Base-by-base conservation (phyloP, 495 filamentous ascomycete species). In the Tuber umbilicatum region DNA sequence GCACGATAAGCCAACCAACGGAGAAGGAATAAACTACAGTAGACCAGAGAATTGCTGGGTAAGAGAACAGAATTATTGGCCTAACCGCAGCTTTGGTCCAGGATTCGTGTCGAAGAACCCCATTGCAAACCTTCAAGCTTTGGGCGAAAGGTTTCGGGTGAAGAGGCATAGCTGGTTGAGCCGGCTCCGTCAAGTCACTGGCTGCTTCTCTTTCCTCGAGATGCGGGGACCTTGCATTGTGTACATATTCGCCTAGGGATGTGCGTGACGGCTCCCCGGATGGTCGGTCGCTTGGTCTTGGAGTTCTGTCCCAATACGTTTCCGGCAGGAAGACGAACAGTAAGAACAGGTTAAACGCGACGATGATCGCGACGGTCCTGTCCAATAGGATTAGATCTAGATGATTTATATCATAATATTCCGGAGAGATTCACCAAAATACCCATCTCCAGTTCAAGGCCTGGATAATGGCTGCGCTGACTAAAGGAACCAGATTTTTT, bases 271-370 rank as follows among this genome's bases (percentile, higher is more conserved):
- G 75, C 42, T 81, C 77, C 47, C 69, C 79, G 23, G 81, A 83
- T 4, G 84, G 82, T 31, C 76, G 73, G 70, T 79, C 83, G 75
- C 88, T 88, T 79, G 92, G 87, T 64, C 87, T 85, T 3, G 94
- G 94, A 4, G 90, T 90, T 35, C 95, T 87, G 81, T 97, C 94
- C 95, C 95, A 97, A 80, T 97, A 97, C 0, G 94, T 97, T 84
- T 99, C 95, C 0, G 95, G 95, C 9, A 97, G 92, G 79, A 97
- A 97, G 73, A 99, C 86, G 79, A 97, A 97, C 1, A 97, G 85
- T 1, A 96, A 83, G 14, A 87, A 80, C 64, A 91, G 87, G 76
- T 91, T 92, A 71, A 91, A 89, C 0, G 88, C 93, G 47, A 94
- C 93, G 40, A 97, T 83, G 1, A 97, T 92, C 9, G 95, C 90